These are phyloP conservation scores for Aspergillus ostianus DNA, from an alignment of 495 filamentous ascomycete species.

Conservation along the genomic window DNA sequence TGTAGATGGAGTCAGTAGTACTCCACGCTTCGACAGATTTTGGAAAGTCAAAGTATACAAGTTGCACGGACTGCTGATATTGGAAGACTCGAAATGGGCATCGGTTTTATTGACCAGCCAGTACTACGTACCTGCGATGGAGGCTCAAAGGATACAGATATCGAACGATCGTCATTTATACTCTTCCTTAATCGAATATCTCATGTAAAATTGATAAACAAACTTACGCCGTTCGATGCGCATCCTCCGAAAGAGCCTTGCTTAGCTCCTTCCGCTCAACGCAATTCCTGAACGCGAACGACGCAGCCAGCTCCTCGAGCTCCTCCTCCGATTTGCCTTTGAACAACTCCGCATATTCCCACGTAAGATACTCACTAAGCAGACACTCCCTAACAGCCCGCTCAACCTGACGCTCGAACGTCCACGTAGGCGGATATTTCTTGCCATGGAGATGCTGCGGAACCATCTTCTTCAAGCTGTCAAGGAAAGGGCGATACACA, in stretches of 20 bases:
- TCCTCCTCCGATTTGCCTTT: not conserved
- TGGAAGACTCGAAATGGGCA: too few species aligned
- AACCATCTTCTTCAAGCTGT: conserved; percentile 1
- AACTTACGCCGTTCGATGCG: too few species aligned
- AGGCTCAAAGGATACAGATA: too few species aligned
- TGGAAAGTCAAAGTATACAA: too few species aligned
- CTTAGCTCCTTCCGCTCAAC: not conserved
- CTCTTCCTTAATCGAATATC: too few species aligned
- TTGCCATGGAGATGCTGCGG: not conserved
- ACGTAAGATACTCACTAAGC: conserved; percentile 4
- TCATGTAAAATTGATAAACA: too few species aligned
- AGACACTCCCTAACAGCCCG: conserved; percentile 7
- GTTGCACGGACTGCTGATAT: too few species aligned
- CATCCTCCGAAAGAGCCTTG: not conserved
- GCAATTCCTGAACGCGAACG: conserved; percentile 7
- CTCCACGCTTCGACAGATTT: too few species aligned
- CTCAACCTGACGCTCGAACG: conserved; percentile 3
- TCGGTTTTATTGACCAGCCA: too few species aligned
- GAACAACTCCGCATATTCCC: conserved; percentile 11
- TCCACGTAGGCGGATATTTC: conserved; percentile 1
- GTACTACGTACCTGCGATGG: too few species aligned
- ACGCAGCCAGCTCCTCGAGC: conserved; percentile 9
- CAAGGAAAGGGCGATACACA: conserved; percentile 1
- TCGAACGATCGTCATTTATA: too few species aligned
- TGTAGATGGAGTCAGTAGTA: too few species aligned